Base-by-base conservation (phyloP, 805 yeast genomes). In the Lipomyces kockii region DNA sequence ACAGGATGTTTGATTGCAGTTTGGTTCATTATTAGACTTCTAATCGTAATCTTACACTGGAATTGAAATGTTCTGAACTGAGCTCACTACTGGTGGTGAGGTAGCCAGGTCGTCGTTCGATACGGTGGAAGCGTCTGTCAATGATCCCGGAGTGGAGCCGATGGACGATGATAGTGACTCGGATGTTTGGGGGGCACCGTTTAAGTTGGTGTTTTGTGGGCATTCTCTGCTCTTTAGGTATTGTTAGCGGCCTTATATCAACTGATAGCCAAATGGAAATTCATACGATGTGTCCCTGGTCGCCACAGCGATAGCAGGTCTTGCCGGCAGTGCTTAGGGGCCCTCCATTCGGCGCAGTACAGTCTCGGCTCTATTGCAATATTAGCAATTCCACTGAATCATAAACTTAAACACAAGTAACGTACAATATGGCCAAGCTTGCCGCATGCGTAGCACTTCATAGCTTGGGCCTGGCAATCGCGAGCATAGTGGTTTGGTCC, bases 401-500 rank as follows among this genome's bases (percentile, higher is more conserved):
- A 43, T 8, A 9, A 43, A n/a, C 17, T 20, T n/a, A 4, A 32
- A 22, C 20, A 20, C 46, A 22, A 34, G 69, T 88, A 92, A 80
- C 86, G 89, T 65, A 93, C 87, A 75, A 91, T 86, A 82, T 91
- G 97, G 67, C 97, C 97, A 68, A 85, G 83, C 80, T 89, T 87
- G 75, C 97, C 97, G 82, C 97, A 91, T 67, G 92, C 90, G 84
- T 91, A 91, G 81, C 97, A 91, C 81, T 90, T 90, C 78, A 87
- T 84, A 65, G 80, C 81, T 68, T 84, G 85, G 65, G 87, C 85
- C 79, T 87, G 89, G 81, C 97, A 91, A 80, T 91, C 97, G 82
- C 91, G 89, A 72, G 97, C 97, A 81, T 88, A 89, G 80, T 92
- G 97, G 87, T 91, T 91, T 77, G 95, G 92, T 72, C 94, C 95